A percentile compares a stretch with the other conserved stretches of the same genome.
Evolutionary conservation across 2,329 filamentous ascomycete species (phyloP).

Genomic region (Geoglossum cookeanum): DNA sequence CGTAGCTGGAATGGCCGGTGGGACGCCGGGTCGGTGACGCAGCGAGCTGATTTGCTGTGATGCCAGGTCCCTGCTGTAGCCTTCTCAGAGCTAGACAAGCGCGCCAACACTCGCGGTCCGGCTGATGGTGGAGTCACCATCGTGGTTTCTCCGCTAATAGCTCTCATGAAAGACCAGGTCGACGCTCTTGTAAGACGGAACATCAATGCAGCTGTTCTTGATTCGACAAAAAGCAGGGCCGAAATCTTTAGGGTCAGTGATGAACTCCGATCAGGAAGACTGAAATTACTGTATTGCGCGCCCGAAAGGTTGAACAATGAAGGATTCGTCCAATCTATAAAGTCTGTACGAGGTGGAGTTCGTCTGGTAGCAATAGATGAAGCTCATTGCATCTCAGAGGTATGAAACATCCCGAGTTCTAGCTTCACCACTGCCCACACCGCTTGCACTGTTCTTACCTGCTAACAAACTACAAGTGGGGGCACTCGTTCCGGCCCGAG

Average conservation of each 20-base stretch:
- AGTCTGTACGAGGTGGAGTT: constrained; percentile 33
- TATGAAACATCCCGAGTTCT: no score
- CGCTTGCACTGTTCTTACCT: background rate
- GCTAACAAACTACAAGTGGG: constrained; percentile 20
- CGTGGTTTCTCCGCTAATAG: constrained; percentile 36
- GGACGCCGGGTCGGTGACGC: background rate
- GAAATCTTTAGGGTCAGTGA: constrained; percentile 24
- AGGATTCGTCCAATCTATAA: constrained; percentile 36
- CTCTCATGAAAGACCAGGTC: constrained; percentile 42
- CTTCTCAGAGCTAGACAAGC: constrained; percentile 22
- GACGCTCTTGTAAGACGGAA: constrained; percentile 31
- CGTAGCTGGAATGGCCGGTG: no score
- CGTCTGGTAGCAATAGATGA: constrained; percentile 38
- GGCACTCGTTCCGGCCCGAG: constrained; percentile 30
- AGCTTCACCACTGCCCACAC: background rate
- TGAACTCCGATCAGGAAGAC: constrained; percentile 26
- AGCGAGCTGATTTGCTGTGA: background rate
- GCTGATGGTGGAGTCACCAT: constrained; percentile 31
- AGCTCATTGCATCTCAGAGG: constrained; percentile 38
- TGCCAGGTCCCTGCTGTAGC: constrained; percentile 23
- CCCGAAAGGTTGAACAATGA: constrained; percentile 43
- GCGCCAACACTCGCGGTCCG: constrained; percentile 12
- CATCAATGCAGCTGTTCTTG: constrained; percentile 33
- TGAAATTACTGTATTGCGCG: constrained; percentile 38
- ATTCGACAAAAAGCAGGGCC: constrained; percentile 32